These are phyloP conservation scores for Saturnispora silvae DNA, from an alignment of 805 yeast species.

Conservation along the genomic window DNA sequence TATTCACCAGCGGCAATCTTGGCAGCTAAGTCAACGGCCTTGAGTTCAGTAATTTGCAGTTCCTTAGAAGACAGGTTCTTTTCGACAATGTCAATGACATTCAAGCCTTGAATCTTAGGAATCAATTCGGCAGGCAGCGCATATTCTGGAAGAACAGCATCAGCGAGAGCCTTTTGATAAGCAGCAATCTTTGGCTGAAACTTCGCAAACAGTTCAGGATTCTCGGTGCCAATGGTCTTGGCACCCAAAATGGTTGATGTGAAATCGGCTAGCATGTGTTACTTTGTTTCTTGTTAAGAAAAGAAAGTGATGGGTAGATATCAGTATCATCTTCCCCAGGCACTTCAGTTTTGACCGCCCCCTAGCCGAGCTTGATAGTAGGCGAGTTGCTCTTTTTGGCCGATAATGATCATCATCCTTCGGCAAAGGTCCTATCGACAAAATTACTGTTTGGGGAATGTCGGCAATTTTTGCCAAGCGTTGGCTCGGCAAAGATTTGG, in stretches of 20 bases:
- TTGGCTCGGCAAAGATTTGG: too few relatives aligned
- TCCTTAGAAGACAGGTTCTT: constrained; percentile 28
- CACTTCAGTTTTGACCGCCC: too few relatives aligned
- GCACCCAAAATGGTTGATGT: background rate
- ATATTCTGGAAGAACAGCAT: constrained; percentile 18
- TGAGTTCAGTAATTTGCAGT: constrained; percentile 33
- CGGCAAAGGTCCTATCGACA: too few relatives aligned
- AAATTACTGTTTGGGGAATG: too few relatives aligned
- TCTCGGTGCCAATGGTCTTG: constrained; percentile 2
- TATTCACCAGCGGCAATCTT: constrained; percentile 30
- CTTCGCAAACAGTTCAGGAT: constrained; percentile 12
- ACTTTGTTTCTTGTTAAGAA: too few relatives aligned
- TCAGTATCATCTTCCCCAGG: too few relatives aligned
- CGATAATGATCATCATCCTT: too few relatives aligned
- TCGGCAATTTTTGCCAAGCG: too few relatives aligned
- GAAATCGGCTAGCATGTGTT: constrained; percentile 1
- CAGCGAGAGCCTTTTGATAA: constrained; percentile 20
- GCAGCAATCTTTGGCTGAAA: constrained; percentile 28
- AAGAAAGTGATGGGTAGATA: too few relatives aligned
- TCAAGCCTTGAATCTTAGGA: constrained; percentile 17
- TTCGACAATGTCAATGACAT: constrained; percentile 22
- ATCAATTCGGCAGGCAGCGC: constrained; percentile 11
- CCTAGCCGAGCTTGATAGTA: too few relatives aligned
- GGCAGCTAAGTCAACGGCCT: constrained; percentile 25
- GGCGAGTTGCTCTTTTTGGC: too few relatives aligned